Evolutionary conservation across 164 flowering plant species (phyloP).

Genomic region (Magnolia kwangsiensis): DNA sequence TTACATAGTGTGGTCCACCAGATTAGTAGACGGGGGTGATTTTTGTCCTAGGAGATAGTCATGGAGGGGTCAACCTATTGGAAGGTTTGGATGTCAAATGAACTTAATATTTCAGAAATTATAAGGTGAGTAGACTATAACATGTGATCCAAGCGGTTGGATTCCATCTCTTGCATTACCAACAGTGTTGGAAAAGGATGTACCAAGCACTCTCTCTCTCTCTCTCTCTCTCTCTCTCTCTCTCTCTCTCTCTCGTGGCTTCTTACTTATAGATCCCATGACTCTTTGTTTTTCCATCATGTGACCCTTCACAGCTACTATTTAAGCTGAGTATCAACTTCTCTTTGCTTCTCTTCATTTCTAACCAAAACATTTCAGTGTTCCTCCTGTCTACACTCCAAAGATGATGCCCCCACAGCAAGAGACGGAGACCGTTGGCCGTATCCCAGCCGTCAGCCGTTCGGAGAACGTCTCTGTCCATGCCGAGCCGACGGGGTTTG

Average conservation of each 20-base stretch:
- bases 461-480: conserved; percentile 31
- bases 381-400: neutral
- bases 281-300: conserved; percentile 19
- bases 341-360: conserved; percentile 8
- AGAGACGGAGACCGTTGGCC: conserved; percentile 20
- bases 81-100: too few relatives aligned
- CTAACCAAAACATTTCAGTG: neutral
- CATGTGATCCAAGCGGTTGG: neutral
- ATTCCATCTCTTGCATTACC: neutral
- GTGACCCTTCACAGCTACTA: conserved; percentile 18
- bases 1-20: too few relatives aligned
- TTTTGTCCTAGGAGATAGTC: neutral
- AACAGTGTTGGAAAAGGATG: neutral
- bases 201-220: neutral
- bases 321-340: conserved; percentile 4
- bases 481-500: conserved; percentile 24
- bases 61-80: neutral
- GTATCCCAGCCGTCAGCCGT: conserved; percentile 12
- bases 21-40: neutral
- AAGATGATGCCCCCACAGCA: conserved; percentile 65
- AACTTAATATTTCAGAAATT: too few relatives aligned
- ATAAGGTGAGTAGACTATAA: too few relatives aligned
- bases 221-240: conserved; percentile 6
- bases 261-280: conserved; percentile 30
- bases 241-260: conserved; percentile 39